Evolutionary conservation across 805 yeast genomes (phyloP).

Genomic region (Tanozyma kutaoensis): DNA sequence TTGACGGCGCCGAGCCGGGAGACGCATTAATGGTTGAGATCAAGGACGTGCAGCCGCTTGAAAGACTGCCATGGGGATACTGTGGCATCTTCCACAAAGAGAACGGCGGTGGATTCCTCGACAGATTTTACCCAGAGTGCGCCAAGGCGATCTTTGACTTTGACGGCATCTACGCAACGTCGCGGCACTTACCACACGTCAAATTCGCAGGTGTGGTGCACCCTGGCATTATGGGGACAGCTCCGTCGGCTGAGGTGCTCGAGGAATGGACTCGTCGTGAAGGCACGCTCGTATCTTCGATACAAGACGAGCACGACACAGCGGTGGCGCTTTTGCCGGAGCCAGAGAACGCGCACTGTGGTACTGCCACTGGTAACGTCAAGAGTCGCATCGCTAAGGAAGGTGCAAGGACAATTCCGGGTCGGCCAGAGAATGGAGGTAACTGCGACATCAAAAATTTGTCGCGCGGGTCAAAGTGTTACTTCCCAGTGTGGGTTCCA

Average conservation of each 20-base stretch:
- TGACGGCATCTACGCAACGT: slow-evolving; percentile 35
- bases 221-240: slow-evolving; percentile 39
- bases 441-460: slow-evolving; percentile 40
- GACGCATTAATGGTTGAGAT: slow-evolving; percentile 36
- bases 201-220: slow-evolving; percentile 36
- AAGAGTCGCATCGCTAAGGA: slow-evolving; percentile 17
- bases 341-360: slow-evolving; percentile 23
- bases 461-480: slow-evolving; percentile 35
- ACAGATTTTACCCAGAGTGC: slow-evolving; percentile 33
- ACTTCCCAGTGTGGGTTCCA: slow-evolving; percentile 31
- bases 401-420: slow-evolving; percentile 43
- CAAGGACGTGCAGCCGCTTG: slow-evolving; percentile 38
- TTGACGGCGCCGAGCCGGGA: slow-evolving; percentile 32
- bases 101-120: slow-evolving; percentile 40
- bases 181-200: slow-evolving; percentile 37
- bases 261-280: slow-evolving; percentile 34
- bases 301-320: slow-evolving; percentile 15
- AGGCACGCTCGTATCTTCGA: slow-evolving; percentile 16
- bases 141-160: slow-evolving; percentile 41
- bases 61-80: slow-evolving; percentile 41
- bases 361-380: slow-evolving; percentile 18
- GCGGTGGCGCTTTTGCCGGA: slow-evolving; percentile 31
- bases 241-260: slow-evolving; percentile 31
- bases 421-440: slow-evolving; percentile 41
- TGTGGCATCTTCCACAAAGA: slow-evolving; percentile 33